A percentile compares a stretch with the other conserved stretches of the same genome.
These are phyloP conservation scores for Xylaria arbuscula DNA, from an alignment of 2,329 filamentous ascomycete species.

Conservation along the genomic window DNA sequence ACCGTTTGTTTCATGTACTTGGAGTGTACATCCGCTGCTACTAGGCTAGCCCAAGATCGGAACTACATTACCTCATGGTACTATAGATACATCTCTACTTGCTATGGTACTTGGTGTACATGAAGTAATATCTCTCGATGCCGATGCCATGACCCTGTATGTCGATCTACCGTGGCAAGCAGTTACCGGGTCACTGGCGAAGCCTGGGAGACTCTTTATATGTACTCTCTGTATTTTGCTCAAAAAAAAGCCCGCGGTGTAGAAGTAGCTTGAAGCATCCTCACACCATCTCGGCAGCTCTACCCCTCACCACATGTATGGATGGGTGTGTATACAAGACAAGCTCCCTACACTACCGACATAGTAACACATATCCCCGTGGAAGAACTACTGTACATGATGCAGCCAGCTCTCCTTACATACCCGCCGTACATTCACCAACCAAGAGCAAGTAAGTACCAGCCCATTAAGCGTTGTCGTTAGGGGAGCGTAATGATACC, in stretches of 20 bases:
- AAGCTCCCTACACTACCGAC: not conserved
- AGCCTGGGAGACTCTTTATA: no score
- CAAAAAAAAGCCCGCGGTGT: not conserved
- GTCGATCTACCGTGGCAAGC: not conserved
- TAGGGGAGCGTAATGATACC: conserved; percentile 5
- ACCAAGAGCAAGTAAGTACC: conserved; percentile 15
- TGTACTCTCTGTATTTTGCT: not conserved
- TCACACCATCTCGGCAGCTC: not conserved
- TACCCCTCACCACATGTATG: conserved; percentile 5
- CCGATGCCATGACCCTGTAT: not conserved
- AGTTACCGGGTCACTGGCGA: conserved; percentile 2
- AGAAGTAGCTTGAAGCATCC: not conserved
- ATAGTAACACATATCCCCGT: conserved; percentile 5
- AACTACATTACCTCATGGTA: not conserved
- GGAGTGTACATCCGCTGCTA: not conserved
- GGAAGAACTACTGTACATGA: conserved; percentile 11
- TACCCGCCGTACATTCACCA: conserved; percentile 34
- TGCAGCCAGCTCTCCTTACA: conserved; percentile 30
- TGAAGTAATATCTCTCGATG: not conserved
- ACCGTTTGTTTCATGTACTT: conserved; percentile 27
- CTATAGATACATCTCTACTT: not conserved
- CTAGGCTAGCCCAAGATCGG: not conserved
- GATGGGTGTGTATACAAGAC: not conserved
- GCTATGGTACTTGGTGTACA: not conserved
- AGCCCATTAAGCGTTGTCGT: not conserved